Base-by-base conservation (phyloP, 2,329 filamentous ascomycete genomes). In the Beauveria pseudobassiana region DNA sequence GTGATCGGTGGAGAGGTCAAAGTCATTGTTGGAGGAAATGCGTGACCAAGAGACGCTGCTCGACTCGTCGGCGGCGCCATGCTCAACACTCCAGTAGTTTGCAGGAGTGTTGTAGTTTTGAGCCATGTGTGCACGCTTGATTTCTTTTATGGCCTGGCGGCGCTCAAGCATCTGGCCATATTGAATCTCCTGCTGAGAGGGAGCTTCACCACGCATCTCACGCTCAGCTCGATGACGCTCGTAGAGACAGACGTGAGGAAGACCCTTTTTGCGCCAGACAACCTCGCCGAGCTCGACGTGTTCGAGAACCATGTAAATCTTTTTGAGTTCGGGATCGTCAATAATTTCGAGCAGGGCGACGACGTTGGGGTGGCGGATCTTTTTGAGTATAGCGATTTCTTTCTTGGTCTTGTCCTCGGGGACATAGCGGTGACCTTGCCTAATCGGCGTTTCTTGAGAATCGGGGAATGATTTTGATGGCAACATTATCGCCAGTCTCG, bases 351-450 rank as follows among this genome's bases (percentile, higher is more conserved):
- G 83, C 45, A 99, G 80, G 68, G 91, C 93, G 65, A 99, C 95
- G 46, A 99, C 91, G 70, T 99, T 97, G n/a, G 91, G 88, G 74
- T 99, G 95, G 34, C 93, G 88, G 59, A 96, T 96, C 78, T 99
- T 99, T 75, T 99, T 99, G 69, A 99, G 80, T 62, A 99, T 98
- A 71, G 95, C 95, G 65, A 99, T 96, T 77, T 99, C 95, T 72
- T 90, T 89, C 78, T 96, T 97, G 62, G 90, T 91, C 78, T 93
- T 93, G 74, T 91, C 88, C 69, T 87, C 83, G 3, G 83, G 1
- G 83, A 84, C 69, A 78, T 75, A 64, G 85, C 83, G 1, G 82
- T 87, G 61, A 93, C 88, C 71, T 90, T 90, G 59, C 95, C 95
- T n/a, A 99, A 82, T 28, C 93, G 89, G 61, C 93, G 87, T 69